Base-by-base conservation (phyloP, 768 basidiomycete species). In the Pisolithus microcarpus region DNA sequence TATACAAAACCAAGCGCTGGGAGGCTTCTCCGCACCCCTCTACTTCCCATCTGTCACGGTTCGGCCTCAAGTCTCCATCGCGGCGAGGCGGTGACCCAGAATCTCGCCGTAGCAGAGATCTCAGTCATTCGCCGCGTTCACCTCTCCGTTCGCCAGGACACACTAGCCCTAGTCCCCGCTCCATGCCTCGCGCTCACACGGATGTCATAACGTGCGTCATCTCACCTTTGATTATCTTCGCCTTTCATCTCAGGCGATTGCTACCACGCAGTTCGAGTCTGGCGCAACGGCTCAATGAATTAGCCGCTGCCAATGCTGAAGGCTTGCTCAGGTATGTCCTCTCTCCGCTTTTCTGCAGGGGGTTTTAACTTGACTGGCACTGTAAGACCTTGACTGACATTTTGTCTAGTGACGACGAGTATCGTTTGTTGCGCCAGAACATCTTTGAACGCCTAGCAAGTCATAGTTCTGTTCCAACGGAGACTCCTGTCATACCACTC, bases 341-440 rank as follows among this genome's bases (percentile, higher is more conserved):
- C 42, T 21, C 18, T 15, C 54, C 49, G 46, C 38, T 21, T 19
- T 7, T 13, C 30, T 13, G 15, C 45, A 37, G 4, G 31, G 24
- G 36, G 43, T 26, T 53, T 43, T 47, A 46, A 38, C n/a, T 16
- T 7, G 10, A 21, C 18, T 21, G 30, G 38, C 31, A 38, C n/a
- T 37, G 23, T 31, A 18, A 37, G 46, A 39, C 48, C 16, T 31
- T 31, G 43, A 49, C 51, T 50, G 50, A 56, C 46, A 5, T 39
- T 38, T 48, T 43, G 3, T 8, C 51, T 59, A 91, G 90, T 62
- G 86, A 91, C 66, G 87, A 91, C 57, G 90, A 90, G 63, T 91
- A 91, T 64, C 82, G 89, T 46, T 65, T 91, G 39, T 76, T 92
- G 11, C 82, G 90, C 40, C 88, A 90, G 65, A 88, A 84, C 61